These are phyloP conservation scores for Lyophyllum shimeji DNA, from an alignment of 768 basidiomycete species.

Conservation along the genomic window DNA sequence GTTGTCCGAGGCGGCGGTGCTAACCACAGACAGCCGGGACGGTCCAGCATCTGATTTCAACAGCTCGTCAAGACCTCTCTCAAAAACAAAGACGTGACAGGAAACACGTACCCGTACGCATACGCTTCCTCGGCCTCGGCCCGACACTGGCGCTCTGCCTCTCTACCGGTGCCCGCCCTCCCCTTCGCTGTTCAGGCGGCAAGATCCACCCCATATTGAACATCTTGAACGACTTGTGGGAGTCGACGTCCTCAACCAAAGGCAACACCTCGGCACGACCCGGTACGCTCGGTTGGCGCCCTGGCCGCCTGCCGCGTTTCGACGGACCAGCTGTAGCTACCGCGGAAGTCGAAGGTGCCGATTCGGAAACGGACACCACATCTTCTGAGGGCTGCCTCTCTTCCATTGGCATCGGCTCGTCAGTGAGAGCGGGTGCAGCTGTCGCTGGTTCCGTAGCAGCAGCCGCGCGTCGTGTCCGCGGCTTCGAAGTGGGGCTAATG, in stretches of 20 bases:
- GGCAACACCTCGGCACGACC: slow-evolving; percentile 41
- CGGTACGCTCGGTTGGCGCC: slow-evolving; percentile 3
- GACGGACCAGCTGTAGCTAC: slow-evolving; percentile 4
- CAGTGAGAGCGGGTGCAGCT: too few species aligned
- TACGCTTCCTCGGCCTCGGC: slow-evolving; percentile 53
- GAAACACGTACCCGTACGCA: slow-evolving; percentile 38
- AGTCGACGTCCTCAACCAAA: slow-evolving; percentile 71
- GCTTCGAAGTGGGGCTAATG: too few species aligned
- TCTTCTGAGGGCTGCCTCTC: not conserved
- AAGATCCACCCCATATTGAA: slow-evolving; percentile 91
- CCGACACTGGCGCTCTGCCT: slow-evolving; percentile 37
- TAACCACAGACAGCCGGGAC: slow-evolving; percentile 46
- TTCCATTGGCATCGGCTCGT: slow-evolving; percentile 5
- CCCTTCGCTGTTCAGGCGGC: slow-evolving; percentile 68
- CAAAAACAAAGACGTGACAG: slow-evolving; percentile 15
- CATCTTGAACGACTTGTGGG: slow-evolving; percentile 69
- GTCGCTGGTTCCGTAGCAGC: too few species aligned
- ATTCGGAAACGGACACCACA: not conserved
- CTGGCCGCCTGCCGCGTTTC: slow-evolving; percentile 28
- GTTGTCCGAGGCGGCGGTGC: slow-evolving; percentile 47
- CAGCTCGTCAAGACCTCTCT: not conserved
- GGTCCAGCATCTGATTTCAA: slow-evolving; percentile 14
- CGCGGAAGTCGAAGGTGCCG: slow-evolving; percentile 6
- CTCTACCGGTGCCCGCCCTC: slow-evolving; percentile 51
- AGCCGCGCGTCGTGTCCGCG: too few species aligned